Conservation (phyloP, 2,329 filamentous ascomycete species). For the Cyphellophora attinorum region DNA sequence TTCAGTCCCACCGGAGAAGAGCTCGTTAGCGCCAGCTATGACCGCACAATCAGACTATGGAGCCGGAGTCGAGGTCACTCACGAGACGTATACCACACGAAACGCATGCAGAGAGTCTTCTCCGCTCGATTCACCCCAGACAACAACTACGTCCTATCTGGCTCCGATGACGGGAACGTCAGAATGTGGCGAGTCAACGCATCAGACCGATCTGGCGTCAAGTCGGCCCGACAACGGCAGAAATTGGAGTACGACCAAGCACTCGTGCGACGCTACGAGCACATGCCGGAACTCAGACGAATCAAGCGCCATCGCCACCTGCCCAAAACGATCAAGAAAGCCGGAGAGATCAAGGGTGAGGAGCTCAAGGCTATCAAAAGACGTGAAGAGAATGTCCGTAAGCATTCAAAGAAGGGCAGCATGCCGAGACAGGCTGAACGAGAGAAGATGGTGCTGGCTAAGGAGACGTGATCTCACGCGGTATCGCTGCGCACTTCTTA, state of each 20-base stretch:
- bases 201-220: conserved; percentile 72
- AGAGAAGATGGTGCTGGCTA: conserved; percentile 82
- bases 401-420: conserved; percentile 77
- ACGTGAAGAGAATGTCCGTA: conserved; percentile 86
- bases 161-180: conserved; percentile 87
- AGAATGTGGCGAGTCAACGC: conserved; percentile 84
- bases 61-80: conserved; percentile 70
- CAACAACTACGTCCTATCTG: conserved; percentile 78
- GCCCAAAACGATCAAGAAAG: conserved; percentile 91
- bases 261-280: conserved; percentile 70
- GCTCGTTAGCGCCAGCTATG: conserved; percentile 80
- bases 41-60: conserved; percentile 82
- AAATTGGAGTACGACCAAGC: conserved; percentile 88
- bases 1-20: conserved; percentile 93
- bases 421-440: conserved; percentile 66
- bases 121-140: conserved; percentile 78
- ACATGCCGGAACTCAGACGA: conserved; percentile 91
- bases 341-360: conserved; percentile 83
- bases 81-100: conserved; percentile 91
- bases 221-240: conserved; percentile 73
- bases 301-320: conserved; percentile 88
- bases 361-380: conserved; percentile 82
- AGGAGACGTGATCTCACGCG: conserved; percentile 41
- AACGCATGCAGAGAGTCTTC: conserved; percentile 94
- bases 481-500: no score